Conservation (phyloP, 441 rosid species). For the Omphalea diandra region DNA sequence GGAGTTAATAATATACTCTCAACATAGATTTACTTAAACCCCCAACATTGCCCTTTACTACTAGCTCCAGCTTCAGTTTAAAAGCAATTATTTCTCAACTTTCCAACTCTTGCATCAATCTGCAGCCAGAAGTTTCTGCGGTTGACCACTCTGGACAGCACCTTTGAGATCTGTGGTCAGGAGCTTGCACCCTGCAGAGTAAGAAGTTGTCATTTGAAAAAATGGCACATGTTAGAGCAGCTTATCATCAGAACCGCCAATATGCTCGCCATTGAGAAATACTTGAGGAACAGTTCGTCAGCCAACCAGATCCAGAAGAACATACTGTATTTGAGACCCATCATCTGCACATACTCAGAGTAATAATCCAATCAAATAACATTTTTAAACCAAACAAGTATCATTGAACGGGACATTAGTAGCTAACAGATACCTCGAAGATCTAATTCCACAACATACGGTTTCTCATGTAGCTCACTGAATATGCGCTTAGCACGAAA, state of each 20-base stretch:
- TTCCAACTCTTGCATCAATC: conserved; percentile 29
- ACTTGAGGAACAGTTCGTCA: conserved; percentile 80
- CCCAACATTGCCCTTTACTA: not conserved
- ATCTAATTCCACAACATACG: conserved; percentile 84
- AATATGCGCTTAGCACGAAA: conserved; percentile 67
- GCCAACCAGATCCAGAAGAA: conserved; percentile 76
- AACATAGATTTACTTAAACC: not conserved
- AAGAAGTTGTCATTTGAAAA: not conserved
- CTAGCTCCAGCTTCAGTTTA: conserved; percentile 5
- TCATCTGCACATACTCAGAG: conserved; percentile 44
- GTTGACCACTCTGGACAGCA: conserved; percentile 47
- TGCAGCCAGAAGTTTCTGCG: conserved; percentile 57
- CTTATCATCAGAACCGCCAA: conserved; percentile 86
- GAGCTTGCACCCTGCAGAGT: not conserved
- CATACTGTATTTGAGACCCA: conserved; percentile 65
- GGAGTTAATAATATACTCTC: not conserved
- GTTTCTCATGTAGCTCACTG: conserved; percentile 55
- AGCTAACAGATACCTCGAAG: conserved; percentile 50
- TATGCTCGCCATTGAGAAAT: conserved; percentile 77
- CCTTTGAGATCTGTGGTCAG: conserved; percentile 69
- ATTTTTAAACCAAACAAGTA: too few relatives aligned
- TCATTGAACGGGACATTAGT: not conserved
- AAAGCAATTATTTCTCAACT: conserved; percentile 5
- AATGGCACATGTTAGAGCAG: not conserved
- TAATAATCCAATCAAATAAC: conserved; percentile 1